Base-by-base conservation (phyloP, 257 asterid species). In the Misopates orontium region DNA sequence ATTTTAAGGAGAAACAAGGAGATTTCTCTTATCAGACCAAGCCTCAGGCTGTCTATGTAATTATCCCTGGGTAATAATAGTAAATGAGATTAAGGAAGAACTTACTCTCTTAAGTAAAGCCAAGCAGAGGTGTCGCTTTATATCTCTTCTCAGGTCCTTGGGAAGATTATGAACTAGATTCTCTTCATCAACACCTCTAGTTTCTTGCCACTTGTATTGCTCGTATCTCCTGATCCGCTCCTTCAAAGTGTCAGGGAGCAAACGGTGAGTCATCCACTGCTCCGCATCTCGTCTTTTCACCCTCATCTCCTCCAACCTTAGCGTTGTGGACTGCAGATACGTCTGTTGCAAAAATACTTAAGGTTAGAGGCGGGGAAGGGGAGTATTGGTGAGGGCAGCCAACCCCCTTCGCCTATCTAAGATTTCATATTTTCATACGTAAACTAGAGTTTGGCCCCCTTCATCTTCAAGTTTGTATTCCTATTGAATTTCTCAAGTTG, bases 221-320 rank as follows among this genome's bases (percentile, higher is more conserved):
- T 93, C 97, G 23, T 93, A 88, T 68, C 95, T 79, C 80, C 95
- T 85, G 68, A 93, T 90, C 53, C 99, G 87, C 77, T 79, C 90
- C 78, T 84, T 78, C 62, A 93, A 67, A 73, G 63, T 80, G 16
- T 93, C 96, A 4, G 99, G 97, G 64, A 93, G 99, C 69, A 90
- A 74, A 20, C 97, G 96, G 64, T 93, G 97, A 48, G 97, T 71
- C 99, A 93, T 93, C 97, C 97, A 90, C 69, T 93, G 99, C 77
- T 93, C 97, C 1, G 97, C 96, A 76, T 93, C 99, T 63, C 97
- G 92, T 75, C 96, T 80, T 80, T 93, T 93, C 67, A 93, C 96
- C 78, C 99, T 81, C 99, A 93, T 93, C 78, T 93, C 96, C 86
- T 93, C 99, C 47, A 93, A 78, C 70, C 99, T 80, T 66, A 85